Evolutionary conservation across 164 flowering plant species (phyloP).

Genomic region (Piper betle): DNA sequence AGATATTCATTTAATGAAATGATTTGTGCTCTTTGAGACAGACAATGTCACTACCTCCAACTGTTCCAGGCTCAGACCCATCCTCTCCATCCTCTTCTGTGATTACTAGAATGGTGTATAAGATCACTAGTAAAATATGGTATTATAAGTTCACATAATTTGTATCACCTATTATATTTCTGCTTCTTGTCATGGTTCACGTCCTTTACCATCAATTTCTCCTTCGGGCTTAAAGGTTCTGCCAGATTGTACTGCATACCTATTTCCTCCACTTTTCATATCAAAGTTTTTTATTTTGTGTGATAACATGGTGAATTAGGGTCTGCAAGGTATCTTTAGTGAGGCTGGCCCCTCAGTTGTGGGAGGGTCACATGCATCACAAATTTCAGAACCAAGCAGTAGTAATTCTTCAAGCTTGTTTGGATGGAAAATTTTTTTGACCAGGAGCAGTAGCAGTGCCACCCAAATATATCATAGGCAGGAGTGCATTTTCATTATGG

Average conservation of each 20-base stretch:
- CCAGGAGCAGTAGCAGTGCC: neutral
- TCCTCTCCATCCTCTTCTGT: conserved; percentile 38
- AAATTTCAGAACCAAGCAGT: neutral
- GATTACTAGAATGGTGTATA: neutral
- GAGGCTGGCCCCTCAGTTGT: neutral
- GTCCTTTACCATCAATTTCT: neutral
- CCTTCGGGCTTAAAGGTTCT: neutral
- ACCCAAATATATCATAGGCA: no score
- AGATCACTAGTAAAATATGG: no score
- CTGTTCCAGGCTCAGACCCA: conserved; percentile 19
- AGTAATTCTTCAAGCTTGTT: neutral
- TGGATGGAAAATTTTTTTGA: neutral
- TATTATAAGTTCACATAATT: neutral
- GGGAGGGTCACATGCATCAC: neutral
- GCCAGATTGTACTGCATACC: no score
- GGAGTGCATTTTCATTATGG: no score
- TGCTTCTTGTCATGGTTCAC: neutral
- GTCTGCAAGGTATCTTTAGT: neutral
- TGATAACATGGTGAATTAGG: neutral
- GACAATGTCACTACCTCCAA: conserved; percentile 34
- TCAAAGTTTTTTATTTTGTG: no score
- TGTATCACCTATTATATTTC: neutral
- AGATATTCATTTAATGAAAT: neutral
- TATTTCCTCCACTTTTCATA: neutral
- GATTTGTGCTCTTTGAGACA: conserved; percentile 14